phyloP scores from a whole-genome alignment of 2,329 filamentous ascomycete genomes.

The Elsinoe fawcettii region DNA sequence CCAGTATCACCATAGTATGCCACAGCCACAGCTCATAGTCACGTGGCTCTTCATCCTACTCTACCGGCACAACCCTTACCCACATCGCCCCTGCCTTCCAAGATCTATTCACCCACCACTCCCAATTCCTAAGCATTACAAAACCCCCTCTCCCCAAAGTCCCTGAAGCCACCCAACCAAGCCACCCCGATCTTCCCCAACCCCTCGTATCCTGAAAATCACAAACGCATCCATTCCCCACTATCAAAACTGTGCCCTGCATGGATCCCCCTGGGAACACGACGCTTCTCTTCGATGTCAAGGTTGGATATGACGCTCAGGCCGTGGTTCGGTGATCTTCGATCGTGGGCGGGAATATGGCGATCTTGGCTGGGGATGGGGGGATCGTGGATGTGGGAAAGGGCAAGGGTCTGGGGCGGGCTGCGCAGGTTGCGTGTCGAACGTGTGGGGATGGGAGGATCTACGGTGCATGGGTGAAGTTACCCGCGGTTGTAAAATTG shows the following conservation, averaged over 20 bases:
- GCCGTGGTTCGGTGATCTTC: neutral
- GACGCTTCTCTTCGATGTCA: neutral
- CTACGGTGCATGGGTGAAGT: neutral
- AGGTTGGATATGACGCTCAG: neutral
- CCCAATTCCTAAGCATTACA: constrained; percentile 2
- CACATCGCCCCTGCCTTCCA: neutral
- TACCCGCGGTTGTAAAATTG: neutral
- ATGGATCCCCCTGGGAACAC: no score
- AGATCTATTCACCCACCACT: no score
- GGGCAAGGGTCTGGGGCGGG: no score
- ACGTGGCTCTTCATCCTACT: neutral
- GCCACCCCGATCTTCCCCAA: neutral
- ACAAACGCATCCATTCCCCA: no score
- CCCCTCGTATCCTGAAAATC: neutral
- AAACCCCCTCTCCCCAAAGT: neutral
- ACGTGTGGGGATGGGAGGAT: neutral
- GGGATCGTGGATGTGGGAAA: neutral
- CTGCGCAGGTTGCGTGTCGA: no score
- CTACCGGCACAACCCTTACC: neutral
- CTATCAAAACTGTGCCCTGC: neutral
- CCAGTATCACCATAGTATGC: no score
- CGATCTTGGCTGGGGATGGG: neutral
- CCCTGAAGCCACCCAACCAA: neutral
- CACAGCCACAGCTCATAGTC: no score
- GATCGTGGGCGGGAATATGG: neutral